A percentile compares a stretch with the other conserved stretches of the same genome.
phyloP scores from a whole-genome alignment of 1,284 basidiomycete genomes.

The Tilletia setariae region DNA sequence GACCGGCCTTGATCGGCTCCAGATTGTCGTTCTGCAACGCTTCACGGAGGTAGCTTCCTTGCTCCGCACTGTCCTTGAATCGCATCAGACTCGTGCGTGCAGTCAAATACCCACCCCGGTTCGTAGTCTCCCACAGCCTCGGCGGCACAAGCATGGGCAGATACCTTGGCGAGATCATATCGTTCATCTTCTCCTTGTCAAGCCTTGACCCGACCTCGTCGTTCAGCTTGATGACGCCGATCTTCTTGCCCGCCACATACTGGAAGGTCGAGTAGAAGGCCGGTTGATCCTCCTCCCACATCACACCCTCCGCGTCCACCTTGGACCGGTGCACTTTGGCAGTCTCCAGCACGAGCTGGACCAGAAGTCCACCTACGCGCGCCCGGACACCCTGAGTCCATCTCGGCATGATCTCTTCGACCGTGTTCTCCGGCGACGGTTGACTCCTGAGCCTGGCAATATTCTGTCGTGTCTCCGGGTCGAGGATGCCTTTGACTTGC shows the following conservation, averaged over 20 bases:
- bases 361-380: slow-evolving; percentile 76
- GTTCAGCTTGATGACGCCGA: slow-evolving; percentile 87
- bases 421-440: slow-evolving; percentile 60
- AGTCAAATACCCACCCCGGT: slow-evolving; percentile 76
- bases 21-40: slow-evolving; percentile 74
- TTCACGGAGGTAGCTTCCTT: slow-evolving; percentile 72
- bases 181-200: slow-evolving; percentile 71
- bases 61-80: slow-evolving; percentile 86
- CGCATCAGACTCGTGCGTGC: slow-evolving; percentile 65
- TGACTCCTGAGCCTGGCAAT: slow-evolving; percentile 54
- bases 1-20: slow-evolving; percentile 79
- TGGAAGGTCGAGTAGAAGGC: slow-evolving; percentile 92
- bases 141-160: slow-evolving; percentile 93
- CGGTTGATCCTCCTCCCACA: slow-evolving; percentile 70
- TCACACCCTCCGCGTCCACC: slow-evolving; percentile 41
- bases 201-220: slow-evolving; percentile 74
- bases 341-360: slow-evolving; percentile 77
- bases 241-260: slow-evolving; percentile 83
- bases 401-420: slow-evolving; percentile 64
- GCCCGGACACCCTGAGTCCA: slow-evolving; percentile 72
- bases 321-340: slow-evolving; percentile 70
- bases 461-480: neutral
- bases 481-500: neutral
- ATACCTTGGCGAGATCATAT: slow-evolving; percentile 83
- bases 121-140: slow-evolving; percentile 75